Base-by-base conservation (phyloP, 352 stramenopile species). In the Pythium phragmitis region DNA sequence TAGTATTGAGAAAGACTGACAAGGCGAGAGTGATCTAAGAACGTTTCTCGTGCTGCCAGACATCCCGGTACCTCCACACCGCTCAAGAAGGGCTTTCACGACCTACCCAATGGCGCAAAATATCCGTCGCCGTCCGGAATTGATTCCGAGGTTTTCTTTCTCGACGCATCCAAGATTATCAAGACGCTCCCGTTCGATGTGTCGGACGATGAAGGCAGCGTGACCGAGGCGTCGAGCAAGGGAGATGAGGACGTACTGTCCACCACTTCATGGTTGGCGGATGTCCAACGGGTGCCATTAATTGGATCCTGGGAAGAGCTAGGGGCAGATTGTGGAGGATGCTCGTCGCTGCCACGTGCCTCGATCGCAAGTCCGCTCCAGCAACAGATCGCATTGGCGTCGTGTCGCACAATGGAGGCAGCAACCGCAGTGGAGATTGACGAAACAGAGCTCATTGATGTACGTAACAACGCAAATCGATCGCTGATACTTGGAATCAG, bases 371-470 rank as follows among this genome's bases (percentile, higher is more conserved):
- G 28, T 45, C 16, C n/a, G 39, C 54, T 60, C 33, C 41, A 26
- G 3, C 26, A 41, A n/a, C 16, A 26, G 17, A 11, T 60, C n/a
- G 3, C 54, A 7, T 16, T 43, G 7, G 51, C 41, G 7, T 26
- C 42, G 0, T 39, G 41, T 12, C 42, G 14, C 2, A 36, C 41
- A 14, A 51, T 5, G 17, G 1, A 13, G 11, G 16, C 3, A 11
- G 39, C 14, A 14, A 45, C 19, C 0, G 50, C 65, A 4, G 39
- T 89, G 2, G 76, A 87, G 65, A 68, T 88, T 3, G 63, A 82
- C 46, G 82, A 88, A 71, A 52, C 56, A 42, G 80, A 92, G 33
- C 26, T 88, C 11, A 69, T 89, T 55, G 70, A 88, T 78, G 80
- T 92, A 28, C 8, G 55, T 62, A 67, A 43, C 11, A 6, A n/a